A percentile compares a stretch with the other conserved stretches of the same genome.
Evolutionary conservation across 306 rosid species (phyloP).

Genomic region (Coriaria nepalensis): DNA sequence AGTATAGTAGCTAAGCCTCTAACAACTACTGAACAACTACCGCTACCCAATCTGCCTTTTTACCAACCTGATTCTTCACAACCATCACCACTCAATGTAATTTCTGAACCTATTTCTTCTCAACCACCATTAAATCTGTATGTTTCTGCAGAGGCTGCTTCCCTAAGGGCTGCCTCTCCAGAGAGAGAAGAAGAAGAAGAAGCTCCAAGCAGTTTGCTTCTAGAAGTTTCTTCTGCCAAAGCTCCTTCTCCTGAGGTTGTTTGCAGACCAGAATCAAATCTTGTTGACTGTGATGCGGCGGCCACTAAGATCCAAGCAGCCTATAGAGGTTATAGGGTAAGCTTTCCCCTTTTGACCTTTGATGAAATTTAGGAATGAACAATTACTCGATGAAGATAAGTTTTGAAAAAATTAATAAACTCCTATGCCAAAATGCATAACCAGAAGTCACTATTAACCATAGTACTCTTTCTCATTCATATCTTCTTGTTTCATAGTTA

Average conservation of each 20-base stretch:
- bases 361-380: no score
- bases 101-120: slow-evolving; percentile 43
- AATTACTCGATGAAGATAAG: no score
- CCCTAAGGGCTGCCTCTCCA: slow-evolving; percentile 10
- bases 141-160: slow-evolving; percentile 14
- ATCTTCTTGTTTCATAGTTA: no score
- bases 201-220: not conserved
- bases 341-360: slow-evolving; percentile 12
- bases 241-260: slow-evolving; percentile 24
- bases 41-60: slow-evolving; percentile 35
- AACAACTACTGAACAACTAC: slow-evolving; percentile 47
- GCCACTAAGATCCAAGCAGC: slow-evolving; percentile 81
- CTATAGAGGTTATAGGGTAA: slow-evolving; percentile 84
- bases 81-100: slow-evolving; percentile 33
- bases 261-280: slow-evolving; percentile 58
- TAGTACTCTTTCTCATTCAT: no score
- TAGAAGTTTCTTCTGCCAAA: slow-evolving; percentile 4
- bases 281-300: slow-evolving; percentile 46
- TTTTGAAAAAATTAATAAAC: no score
- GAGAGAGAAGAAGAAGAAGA: not conserved
- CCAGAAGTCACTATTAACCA: no score
- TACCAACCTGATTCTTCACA: no score
- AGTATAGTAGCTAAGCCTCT: slow-evolving; percentile 38
- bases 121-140: not conserved
- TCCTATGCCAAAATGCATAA: no score